A percentile compares a stretch with the other conserved stretches of the same genome.
Evolutionary conservation across 345 rosid genomes (phyloP).

Genomic region (Citrus unshiu): DNA sequence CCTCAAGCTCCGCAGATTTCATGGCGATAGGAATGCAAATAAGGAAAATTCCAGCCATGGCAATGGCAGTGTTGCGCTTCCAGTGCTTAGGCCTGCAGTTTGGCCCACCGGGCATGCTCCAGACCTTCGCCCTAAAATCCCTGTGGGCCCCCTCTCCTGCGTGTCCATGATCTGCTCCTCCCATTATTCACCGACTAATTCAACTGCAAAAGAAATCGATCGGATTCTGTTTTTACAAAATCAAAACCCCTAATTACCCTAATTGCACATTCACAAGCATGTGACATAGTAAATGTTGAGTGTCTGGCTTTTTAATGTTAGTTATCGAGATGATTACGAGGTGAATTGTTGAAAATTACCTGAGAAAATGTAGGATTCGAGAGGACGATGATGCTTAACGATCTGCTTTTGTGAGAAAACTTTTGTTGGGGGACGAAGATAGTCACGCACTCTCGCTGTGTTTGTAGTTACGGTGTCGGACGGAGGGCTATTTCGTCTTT

Average conservation of each 20-base stretch:
- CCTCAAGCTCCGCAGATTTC: slow-evolving; percentile 96
- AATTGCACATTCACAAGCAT: neutral
- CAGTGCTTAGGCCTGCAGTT: slow-evolving; percentile 96
- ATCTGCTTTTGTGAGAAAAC: neutral
- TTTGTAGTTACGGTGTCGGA: neutral
- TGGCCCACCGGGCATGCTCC: slow-evolving; percentile 97
- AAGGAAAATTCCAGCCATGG: slow-evolving; percentile 80
- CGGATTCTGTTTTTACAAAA: neutral
- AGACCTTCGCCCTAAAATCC: slow-evolving; percentile 88
- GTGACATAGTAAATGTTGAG: too few species aligned
- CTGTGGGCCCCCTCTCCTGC: slow-evolving; percentile 63
- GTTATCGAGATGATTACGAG: neutral
- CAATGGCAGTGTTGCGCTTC: slow-evolving; percentile 95
- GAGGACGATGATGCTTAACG: neutral
- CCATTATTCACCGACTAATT: slow-evolving; percentile 28
- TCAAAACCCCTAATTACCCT: slow-evolving; percentile 7
- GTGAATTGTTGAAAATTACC: slow-evolving; percentile 1
- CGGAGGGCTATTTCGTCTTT: slow-evolving; percentile 11
- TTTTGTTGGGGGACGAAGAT: neutral
- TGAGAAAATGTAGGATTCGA: neutral
- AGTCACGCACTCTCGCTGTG: too few species aligned
- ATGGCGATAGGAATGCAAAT: slow-evolving; percentile 90
- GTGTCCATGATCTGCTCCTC: slow-evolving; percentile 81
- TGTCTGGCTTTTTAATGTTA: too few species aligned
- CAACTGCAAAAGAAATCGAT: slow-evolving; percentile 6